These are phyloP conservation scores for Penicillium sp. DNA, from an alignment of 2,329 filamentous ascomycete species.

Conservation along the genomic window DNA sequence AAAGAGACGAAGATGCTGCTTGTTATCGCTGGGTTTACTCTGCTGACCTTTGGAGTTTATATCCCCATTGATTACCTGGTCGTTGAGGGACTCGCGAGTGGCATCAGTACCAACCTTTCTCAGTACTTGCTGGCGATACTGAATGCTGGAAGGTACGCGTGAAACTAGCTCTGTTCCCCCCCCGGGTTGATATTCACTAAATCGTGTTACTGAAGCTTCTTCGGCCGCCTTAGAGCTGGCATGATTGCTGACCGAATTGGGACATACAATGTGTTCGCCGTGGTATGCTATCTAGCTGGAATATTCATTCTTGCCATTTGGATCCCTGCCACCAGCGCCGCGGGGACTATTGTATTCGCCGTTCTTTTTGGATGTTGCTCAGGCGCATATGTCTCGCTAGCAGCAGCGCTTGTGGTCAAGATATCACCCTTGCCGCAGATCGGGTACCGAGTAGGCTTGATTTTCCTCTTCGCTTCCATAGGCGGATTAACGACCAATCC, in stretches of 20 bases:
- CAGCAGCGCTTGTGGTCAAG: constrained; percentile 60
- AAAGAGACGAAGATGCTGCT: constrained; percentile 27
- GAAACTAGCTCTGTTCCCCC: background rate
- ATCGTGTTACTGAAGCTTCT: background rate
- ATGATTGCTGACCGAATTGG: background rate
- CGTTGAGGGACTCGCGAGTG: constrained; percentile 16
- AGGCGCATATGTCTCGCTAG: constrained; percentile 62
- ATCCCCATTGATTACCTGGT: constrained; percentile 27
- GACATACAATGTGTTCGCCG: background rate
- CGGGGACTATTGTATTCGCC: constrained; percentile 45
- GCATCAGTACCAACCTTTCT: constrained; percentile 18
- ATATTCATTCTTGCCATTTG: constrained; percentile 36
- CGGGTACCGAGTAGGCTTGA: constrained; percentile 62
- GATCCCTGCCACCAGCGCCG: constrained; percentile 57
- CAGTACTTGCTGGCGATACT: constrained; percentile 24
- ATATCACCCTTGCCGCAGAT: constrained; percentile 67
- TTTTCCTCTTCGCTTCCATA: constrained; percentile 61
- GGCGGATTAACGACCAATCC: constrained; percentile 65
- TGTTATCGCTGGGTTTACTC: constrained; percentile 21
- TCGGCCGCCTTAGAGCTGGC: background rate
- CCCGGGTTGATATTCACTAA: background rate
- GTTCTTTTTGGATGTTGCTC: constrained; percentile 65
- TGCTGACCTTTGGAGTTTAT: constrained; percentile 34
- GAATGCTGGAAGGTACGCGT: constrained; percentile 17
- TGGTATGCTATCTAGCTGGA: background rate